A percentile compares a stretch with the other conserved stretches of the same genome.
phyloP scores from a whole-genome alignment of 176 grass and related monocot genomes.

The Aegilops speltoides region DNA sequence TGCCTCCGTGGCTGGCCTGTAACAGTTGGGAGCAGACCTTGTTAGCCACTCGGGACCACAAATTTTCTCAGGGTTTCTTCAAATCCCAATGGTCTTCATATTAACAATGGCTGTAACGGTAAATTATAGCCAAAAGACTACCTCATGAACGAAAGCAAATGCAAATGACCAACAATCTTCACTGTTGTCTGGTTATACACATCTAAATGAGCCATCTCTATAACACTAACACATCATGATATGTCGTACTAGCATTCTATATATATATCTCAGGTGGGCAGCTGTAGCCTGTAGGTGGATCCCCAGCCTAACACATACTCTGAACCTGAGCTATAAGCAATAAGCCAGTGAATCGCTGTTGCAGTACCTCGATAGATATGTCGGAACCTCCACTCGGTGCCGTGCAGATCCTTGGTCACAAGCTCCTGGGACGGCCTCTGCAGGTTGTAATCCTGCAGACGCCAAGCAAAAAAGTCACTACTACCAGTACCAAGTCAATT shows the following conservation, averaged over 20 bases:
- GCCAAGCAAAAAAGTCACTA: slow-evolving; percentile 15
- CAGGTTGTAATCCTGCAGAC: slow-evolving; percentile 83
- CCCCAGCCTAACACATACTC: neutral
- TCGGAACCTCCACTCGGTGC: slow-evolving; percentile 87
- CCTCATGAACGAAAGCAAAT: neutral
- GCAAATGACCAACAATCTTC: neutral
- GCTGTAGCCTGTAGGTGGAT: neutral
- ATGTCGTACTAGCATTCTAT: neutral
- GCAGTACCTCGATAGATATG: slow-evolving; percentile 93
- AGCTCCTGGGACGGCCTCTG: slow-evolving; percentile 97
- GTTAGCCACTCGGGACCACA: slow-evolving; percentile 15
- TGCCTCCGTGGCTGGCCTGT: slow-evolving; percentile 95
- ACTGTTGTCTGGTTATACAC: neutral
- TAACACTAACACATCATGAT: neutral
- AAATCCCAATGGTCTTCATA: slow-evolving; percentile 17
- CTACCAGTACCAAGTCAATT: neutral
- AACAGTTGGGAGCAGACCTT: slow-evolving; percentile 26
- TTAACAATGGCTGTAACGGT: neutral
- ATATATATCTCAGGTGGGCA: neutral
- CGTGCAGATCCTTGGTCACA: slow-evolving; percentile 93
- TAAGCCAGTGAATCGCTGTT: neutral
- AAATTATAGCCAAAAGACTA: neutral
- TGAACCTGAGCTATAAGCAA: neutral
- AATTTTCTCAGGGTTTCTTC: neutral
- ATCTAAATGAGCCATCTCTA: neutral